A percentile compares a stretch with the other conserved stretches of the same genome.
phyloP scores from a whole-genome alignment of 1,284 basidiomycete genomes.

The Tremellales sp. region DNA sequence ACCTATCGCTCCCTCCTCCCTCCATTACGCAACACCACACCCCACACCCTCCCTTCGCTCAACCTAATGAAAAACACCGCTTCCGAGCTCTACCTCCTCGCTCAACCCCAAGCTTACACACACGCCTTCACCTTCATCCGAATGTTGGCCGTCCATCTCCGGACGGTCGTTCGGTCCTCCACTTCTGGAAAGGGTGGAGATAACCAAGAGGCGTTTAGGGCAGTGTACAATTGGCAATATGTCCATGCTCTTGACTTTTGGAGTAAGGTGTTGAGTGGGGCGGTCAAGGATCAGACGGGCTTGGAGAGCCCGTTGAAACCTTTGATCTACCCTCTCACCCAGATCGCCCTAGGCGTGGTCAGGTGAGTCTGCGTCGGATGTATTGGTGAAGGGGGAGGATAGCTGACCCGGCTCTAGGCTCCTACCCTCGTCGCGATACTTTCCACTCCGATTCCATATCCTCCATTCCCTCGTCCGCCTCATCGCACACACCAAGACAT shows the following conservation, averaged over 20 bases:
- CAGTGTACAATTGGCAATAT: conserved; percentile 98
- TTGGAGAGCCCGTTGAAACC: conserved; percentile 75
- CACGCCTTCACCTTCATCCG: conserved; percentile 96
- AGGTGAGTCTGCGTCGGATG: too few relatives aligned
- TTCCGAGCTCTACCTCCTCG: conserved; percentile 80
- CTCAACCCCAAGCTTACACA: conserved; percentile 63
- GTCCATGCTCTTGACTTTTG: conserved; percentile 96
- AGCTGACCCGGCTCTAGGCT: conserved; percentile 56
- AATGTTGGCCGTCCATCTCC: conserved; percentile 87
- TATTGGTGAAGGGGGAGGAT: background rate
- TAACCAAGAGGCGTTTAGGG: conserved; percentile 74
- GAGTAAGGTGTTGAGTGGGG: conserved; percentile 79
- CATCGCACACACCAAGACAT: conserved; percentile 72
- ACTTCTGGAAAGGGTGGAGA: conserved; percentile 31
- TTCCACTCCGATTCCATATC: conserved; percentile 73
- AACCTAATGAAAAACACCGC: conserved; percentile 99
- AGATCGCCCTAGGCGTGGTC: conserved; percentile 87
- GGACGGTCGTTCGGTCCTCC: conserved; percentile 54
- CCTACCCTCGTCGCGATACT: conserved; percentile 73
- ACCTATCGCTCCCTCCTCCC: conserved; percentile 46
- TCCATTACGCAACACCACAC: conserved; percentile 9
- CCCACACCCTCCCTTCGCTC: conserved; percentile 75
- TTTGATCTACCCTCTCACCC: conserved; percentile 91
- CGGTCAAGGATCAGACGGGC: conserved; percentile 58
- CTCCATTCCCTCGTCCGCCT: conserved; percentile 68